phyloP scores from a whole-genome alignment of 768 basidiomycete genomes.

The Xerocomellus dryophilus region DNA sequence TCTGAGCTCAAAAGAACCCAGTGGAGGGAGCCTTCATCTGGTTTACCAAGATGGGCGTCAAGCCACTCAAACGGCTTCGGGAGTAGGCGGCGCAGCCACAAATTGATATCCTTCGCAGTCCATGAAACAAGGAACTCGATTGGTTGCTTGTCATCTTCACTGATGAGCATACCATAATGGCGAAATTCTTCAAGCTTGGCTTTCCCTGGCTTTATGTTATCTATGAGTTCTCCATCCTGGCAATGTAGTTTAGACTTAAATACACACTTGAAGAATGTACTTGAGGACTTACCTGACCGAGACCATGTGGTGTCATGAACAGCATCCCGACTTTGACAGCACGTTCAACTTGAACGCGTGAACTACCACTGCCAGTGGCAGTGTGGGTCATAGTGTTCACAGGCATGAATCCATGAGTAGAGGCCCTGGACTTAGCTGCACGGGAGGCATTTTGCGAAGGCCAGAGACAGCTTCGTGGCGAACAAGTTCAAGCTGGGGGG shows the following conservation, averaged over 20 bases:
- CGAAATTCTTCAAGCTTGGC: neutral
- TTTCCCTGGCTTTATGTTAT: neutral
- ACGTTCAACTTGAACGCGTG: neutral
- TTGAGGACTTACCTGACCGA: neutral
- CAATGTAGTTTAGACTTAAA: neutral
- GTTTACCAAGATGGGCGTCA: neutral
- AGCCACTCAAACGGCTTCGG: constrained; percentile 7
- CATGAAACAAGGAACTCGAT: too few relatives aligned
- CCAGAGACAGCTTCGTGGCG: neutral
- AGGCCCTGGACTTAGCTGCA: neutral
- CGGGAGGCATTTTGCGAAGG: neutral
- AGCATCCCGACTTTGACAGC: neutral
- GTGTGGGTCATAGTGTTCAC: neutral
- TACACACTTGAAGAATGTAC: neutral
- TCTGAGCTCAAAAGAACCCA: neutral
- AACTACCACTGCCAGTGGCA: neutral
- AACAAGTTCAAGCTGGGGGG: neutral
- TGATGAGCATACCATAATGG: too few relatives aligned
- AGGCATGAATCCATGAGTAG: neutral
- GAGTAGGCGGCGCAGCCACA: neutral
- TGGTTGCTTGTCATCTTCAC: too few relatives aligned
- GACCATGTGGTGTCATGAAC: too few relatives aligned
- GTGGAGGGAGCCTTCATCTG: neutral
- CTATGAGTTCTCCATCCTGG: neutral
- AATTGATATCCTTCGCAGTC: neutral